Conservation (phyloP, 2,329 filamentous ascomycete species). For the Microcyclospora tardicrescens region DNA sequence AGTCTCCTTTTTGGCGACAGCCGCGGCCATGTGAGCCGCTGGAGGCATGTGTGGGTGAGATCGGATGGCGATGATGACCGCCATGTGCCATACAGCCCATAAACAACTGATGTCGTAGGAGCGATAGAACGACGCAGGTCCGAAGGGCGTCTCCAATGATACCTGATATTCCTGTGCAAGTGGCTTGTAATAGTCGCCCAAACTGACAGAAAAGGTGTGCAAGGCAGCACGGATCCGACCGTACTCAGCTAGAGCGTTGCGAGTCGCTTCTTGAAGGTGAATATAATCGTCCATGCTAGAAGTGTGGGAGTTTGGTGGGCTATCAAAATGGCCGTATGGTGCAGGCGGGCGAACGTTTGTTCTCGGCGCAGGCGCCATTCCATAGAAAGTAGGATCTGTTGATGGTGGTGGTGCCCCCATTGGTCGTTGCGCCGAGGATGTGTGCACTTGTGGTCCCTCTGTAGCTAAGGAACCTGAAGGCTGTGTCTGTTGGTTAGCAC, state of each 20-base stretch:
- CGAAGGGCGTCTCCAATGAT: conserved; percentile 60
- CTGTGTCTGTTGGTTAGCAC: conserved; percentile 16
- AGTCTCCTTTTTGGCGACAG: conserved; percentile 61
- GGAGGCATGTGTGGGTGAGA: conserved; percentile 84
- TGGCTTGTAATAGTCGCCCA: conserved; percentile 65
- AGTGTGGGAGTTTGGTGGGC: conserved; percentile 11
- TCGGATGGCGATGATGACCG: conserved; percentile 67
- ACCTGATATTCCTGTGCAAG: conserved; percentile 54
- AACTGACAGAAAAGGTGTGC: conserved; percentile 47
- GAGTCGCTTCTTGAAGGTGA: conserved; percentile 51
- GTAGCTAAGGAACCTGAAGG: conserved; percentile 1
- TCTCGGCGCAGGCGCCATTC: conserved; percentile 32
- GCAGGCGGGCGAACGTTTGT: conserved; percentile 29
- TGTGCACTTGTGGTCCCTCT: conserved; percentile 3
- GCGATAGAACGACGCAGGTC: conserved; percentile 65
- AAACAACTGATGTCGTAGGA: conserved; percentile 78
- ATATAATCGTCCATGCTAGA: conserved; percentile 32
- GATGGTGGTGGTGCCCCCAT: conserved; percentile 1
- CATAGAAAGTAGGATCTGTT: conserved; percentile 37
- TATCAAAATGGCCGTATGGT: conserved; percentile 23
- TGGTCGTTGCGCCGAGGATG: conserved; percentile 9
- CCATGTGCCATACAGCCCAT: conserved; percentile 80
- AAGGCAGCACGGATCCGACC: conserved; percentile 60
- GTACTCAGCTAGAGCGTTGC: conserved; percentile 68
- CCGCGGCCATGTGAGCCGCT: conserved; percentile 74